A percentile compares a stretch with the other conserved stretches of the same genome.
Conservation (phyloP, 78 protist species). For the Dictyostelium firmibasis region DNA sequence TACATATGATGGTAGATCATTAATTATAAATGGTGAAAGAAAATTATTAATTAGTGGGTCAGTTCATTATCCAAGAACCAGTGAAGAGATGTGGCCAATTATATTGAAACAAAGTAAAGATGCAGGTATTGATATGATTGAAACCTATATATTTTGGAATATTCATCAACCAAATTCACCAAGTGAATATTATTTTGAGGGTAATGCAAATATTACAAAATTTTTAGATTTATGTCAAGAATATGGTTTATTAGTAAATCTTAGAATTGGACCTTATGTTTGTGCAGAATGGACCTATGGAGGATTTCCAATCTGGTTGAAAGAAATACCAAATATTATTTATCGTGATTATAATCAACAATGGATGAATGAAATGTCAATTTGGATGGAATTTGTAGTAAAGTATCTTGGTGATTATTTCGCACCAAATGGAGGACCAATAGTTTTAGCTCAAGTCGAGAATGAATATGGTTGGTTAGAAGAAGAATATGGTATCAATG, state of each 20-base stretch:
- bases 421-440: slow-evolving; percentile 64
- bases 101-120: slow-evolving; percentile 26
- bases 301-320: slow-evolving; percentile 81
- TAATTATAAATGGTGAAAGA: background rate
- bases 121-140: slow-evolving; percentile 72
- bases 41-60: slow-evolving; percentile 34
- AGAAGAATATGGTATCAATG: slow-evolving; percentile 3
- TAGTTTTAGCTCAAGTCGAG: slow-evolving; percentile 72
- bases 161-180: slow-evolving; percentile 48
- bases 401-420: background rate
- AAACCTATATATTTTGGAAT: slow-evolving; percentile 86
- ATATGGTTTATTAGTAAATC: slow-evolving; percentile 30
- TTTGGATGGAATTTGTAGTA: background rate
- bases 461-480: slow-evolving; percentile 81
- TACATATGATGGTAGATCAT: slow-evolving; percentile 15
- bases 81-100: slow-evolving; percentile 68
- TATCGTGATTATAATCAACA: slow-evolving; percentile 32
- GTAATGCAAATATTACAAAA: background rate
- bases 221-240: background rate
- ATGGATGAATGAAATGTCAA: slow-evolving; percentile 51
- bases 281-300: slow-evolving; percentile 87
- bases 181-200: background rate
- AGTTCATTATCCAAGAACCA: slow-evolving; percentile 34
- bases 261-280: slow-evolving; percentile 85
- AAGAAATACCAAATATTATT: background rate